Evolutionary conservation across 2,329 filamentous ascomycete genomes (phyloP).

Genomic region (Colletotrichum liaoningense): DNA sequence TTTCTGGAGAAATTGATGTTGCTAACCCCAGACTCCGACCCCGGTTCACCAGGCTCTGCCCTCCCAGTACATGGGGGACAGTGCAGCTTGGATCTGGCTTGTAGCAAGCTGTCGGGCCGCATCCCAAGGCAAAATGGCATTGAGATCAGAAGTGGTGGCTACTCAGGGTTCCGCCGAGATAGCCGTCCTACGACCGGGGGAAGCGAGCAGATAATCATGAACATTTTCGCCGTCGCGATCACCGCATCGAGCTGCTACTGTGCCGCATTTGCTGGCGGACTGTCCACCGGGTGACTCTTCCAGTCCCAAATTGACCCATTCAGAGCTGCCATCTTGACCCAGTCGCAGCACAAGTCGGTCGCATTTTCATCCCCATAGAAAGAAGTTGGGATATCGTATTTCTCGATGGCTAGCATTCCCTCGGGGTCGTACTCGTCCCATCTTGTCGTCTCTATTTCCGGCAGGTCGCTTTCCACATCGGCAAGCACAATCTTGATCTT

Average conservation of each 20-base stretch:
- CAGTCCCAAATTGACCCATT: constrained; percentile 54
- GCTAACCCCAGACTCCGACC: background rate
- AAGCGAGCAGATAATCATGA: too few relatives aligned
- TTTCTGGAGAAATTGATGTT: background rate
- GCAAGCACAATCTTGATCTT: constrained; percentile 39
- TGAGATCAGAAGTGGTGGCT: too few relatives aligned
- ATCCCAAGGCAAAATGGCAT: background rate
- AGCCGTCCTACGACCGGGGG: too few relatives aligned
- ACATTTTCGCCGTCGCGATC: too few relatives aligned
- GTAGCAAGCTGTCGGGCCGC: background rate
- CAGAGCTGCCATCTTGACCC: constrained; percentile 53
- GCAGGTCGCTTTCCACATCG: constrained; percentile 34
- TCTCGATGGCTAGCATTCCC: constrained; percentile 50
- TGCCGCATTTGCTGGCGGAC: background rate
- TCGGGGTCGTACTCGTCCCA: constrained; percentile 51
- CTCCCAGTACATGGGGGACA: background rate
- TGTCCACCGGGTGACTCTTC: constrained; percentile 36
- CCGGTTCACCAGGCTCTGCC: background rate
- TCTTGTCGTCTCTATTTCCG: constrained; percentile 40
- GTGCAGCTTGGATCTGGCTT: background rate
- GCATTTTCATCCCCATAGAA: constrained; percentile 52
- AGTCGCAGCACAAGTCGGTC: constrained; percentile 51
- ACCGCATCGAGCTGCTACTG: background rate
- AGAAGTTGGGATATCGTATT: constrained; percentile 51
- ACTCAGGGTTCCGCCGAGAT: too few relatives aligned